A percentile compares a stretch with the other conserved stretches of the same genome.
Conservation (phyloP, 352 stramenopile genomes). For the Phytophthora brassicae region DNA sequence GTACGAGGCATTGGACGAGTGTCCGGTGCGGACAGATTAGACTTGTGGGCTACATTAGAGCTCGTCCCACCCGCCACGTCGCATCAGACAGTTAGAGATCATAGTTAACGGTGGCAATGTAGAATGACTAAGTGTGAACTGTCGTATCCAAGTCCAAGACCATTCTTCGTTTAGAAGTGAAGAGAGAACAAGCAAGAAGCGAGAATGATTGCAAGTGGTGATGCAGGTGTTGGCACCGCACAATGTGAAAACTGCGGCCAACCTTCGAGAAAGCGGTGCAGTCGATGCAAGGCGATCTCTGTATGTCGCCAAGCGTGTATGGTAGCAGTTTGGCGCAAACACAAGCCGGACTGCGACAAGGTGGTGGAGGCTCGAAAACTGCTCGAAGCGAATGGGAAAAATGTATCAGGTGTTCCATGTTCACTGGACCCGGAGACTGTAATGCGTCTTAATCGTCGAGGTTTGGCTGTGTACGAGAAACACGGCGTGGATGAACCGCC, state of each 20-base stretch:
- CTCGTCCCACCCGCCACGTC: conserved; percentile 11
- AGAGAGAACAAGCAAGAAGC: conserved; percentile 1
- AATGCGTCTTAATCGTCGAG: conserved; percentile 10
- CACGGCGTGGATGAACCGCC: conserved; percentile 21
- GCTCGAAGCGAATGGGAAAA: background rate
- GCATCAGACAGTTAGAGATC: no score
- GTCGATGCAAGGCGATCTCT: conserved; percentile 29
- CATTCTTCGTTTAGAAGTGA: conserved; percentile 11
- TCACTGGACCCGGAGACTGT: conserved; percentile 1
- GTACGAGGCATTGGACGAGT: conserved; percentile 40
- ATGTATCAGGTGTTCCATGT: conserved; percentile 4
- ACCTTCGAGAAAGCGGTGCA: conserved; percentile 27
- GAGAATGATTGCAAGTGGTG: background rate
- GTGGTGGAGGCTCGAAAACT: conserved; percentile 21
- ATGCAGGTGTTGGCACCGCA: background rate
- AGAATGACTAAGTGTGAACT: conserved; percentile 21
- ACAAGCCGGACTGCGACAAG: conserved; percentile 33
- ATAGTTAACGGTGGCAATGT: conserved; percentile 10
- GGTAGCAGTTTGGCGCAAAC: conserved; percentile 20
- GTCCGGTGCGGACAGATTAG: conserved; percentile 22
- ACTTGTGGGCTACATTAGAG: conserved; percentile 12
- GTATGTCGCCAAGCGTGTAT: conserved; percentile 33
- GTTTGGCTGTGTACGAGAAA: conserved; percentile 19
- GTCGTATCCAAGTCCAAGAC: background rate
- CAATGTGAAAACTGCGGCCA: conserved; percentile 31